Evolutionary conservation across 2,329 filamentous ascomycete species (phyloP).

Genomic region (Colletotrichum echinochloae): DNA sequence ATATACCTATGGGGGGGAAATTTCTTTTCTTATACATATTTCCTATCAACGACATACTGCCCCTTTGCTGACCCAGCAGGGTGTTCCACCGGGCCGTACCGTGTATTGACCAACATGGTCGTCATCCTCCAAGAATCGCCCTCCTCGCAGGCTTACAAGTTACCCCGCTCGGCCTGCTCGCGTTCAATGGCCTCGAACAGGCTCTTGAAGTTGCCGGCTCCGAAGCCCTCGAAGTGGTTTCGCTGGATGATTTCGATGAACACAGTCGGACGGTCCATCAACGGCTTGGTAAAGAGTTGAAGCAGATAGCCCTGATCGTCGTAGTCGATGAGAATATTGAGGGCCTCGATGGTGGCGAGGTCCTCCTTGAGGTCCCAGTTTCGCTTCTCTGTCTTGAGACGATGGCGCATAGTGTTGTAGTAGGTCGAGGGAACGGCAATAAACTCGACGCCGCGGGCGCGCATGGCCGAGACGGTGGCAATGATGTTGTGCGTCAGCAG

Average conservation of each 20-base stretch:
- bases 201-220: conserved; percentile 95
- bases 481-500: conserved; percentile 87
- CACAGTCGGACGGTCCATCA: conserved; percentile 94
- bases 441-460: conserved; percentile 91
- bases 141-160: conserved; percentile 60
- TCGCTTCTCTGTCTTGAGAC: conserved; percentile 74
- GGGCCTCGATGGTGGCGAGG: conserved; percentile 77
- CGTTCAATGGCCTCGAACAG: conserved; percentile 95
- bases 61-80: not conserved
- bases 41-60: not conserved
- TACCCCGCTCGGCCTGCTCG: conserved; percentile 88
- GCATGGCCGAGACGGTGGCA: conserved; percentile 78
- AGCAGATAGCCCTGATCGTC: conserved; percentile 90
- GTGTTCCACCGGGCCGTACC: not conserved
- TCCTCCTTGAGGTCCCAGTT: conserved; percentile 80
- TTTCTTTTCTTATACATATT: not conserved
- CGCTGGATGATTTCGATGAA: conserved; percentile 97
- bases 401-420: conserved; percentile 80
- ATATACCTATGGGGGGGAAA: conserved; percentile 16
- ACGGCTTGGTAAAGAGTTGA: conserved; percentile 83
- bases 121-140: not conserved
- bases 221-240: conserved; percentile 90
- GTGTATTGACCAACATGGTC: not conserved
- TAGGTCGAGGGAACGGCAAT: conserved; percentile 90
- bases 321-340: conserved; percentile 95